phyloP scores from a whole-genome alignment of 192 early-diverging fungal species.

The Umbelopsis sp. region DNA sequence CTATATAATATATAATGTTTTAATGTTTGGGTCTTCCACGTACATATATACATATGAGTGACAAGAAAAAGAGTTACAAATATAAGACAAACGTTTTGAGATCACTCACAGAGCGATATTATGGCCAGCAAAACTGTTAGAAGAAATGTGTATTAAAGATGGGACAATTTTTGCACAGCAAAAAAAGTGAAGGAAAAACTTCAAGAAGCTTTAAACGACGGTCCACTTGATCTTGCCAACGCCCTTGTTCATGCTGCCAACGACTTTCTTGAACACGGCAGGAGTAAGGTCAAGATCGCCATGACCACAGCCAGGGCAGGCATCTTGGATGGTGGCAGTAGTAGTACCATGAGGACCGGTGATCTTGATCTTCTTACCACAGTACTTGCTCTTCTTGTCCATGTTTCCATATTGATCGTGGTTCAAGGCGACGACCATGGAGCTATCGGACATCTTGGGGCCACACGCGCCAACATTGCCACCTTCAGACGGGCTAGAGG shows the following conservation, averaged over 20 bases:
- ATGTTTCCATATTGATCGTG: constrained; percentile 33
- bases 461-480: constrained; percentile 25
- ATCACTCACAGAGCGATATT: constrained; percentile 9
- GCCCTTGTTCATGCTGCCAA: constrained; percentile 51
- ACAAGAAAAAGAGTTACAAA: no score
- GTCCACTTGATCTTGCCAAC: constrained; percentile 56
- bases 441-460: not conserved
- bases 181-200: not conserved
- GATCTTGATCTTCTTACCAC: constrained; percentile 35
- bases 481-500: constrained; percentile 19
- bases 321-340: constrained; percentile 54
- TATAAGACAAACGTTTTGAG: not conserved
- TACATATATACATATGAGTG: no score
- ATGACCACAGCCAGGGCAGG: constrained; percentile 51
- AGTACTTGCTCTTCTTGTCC: constrained; percentile 28
- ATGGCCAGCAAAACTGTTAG: constrained; percentile 10
- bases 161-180: not conserved
- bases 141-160: not conserved
- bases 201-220: constrained; percentile 20
- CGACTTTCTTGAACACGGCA: constrained; percentile 50
- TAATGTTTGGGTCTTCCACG: no score
- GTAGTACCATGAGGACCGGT: constrained; percentile 47
- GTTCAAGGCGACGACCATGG: constrained; percentile 42
- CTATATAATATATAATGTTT: no score
- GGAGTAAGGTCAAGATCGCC: constrained; percentile 61